These are phyloP conservation scores for Fusarium kyushuense DNA, from an alignment of 2,329 filamentous ascomycete genomes.

Conservation along the genomic window DNA sequence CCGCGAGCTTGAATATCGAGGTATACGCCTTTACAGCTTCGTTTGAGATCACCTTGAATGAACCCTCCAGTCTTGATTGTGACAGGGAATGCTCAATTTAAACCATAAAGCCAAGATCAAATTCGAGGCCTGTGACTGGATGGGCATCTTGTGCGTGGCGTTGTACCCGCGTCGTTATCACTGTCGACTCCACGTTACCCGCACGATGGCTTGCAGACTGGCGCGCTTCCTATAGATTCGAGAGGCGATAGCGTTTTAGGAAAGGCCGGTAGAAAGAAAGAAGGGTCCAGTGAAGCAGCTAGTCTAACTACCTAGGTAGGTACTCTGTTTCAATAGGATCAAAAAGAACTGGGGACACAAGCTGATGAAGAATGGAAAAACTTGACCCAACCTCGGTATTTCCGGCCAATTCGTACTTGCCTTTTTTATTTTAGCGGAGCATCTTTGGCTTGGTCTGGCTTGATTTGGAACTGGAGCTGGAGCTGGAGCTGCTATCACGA, in stretches of 20 bases:
- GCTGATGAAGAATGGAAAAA: conserved; percentile 13
- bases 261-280: conserved; percentile 5
- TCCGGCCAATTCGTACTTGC: conserved; percentile 31
- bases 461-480: neutral
- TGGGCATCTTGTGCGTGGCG: conserved; percentile 25
- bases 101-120: conserved; percentile 6
- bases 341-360: conserved; percentile 31
- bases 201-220: conserved; percentile 40
- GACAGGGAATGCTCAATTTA: neutral
- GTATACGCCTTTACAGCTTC: neutral
- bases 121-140: conserved; percentile 30
- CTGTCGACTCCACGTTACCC: conserved; percentile 41
- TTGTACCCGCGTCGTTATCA: conserved; percentile 39
- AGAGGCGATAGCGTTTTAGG: conserved; percentile 31
- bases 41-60: neutral
- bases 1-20: conserved; percentile 7
- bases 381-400: conserved; percentile 33
- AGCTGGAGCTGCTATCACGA: conserved; percentile 27
- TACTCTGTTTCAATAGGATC: conserved; percentile 12
- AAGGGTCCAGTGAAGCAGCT: conserved; percentile 17
- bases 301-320: too few relatives aligned
- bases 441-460: conserved; percentile 4
- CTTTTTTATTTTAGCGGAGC: conserved; percentile 38
- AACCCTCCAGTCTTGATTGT: neutral
- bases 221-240: conserved; percentile 21